Conservation (phyloP, 352 stramenopile species). For the Phytophthora pseudosyringae region DNA sequence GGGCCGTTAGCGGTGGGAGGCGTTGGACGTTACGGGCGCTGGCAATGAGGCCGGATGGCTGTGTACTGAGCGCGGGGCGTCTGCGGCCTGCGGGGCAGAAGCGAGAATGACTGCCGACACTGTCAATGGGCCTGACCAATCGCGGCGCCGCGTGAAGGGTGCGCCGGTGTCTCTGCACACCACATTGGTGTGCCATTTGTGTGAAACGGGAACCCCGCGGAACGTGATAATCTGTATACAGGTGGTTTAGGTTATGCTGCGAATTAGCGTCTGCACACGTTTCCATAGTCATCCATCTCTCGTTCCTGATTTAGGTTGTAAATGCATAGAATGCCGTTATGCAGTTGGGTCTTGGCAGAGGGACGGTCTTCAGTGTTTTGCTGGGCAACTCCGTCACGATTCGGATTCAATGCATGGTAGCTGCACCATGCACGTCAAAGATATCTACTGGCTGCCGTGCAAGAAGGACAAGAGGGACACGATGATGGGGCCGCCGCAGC, state of each 20-base stretch:
- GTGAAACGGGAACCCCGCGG: background rate
- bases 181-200: slow-evolving; percentile 3
- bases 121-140: slow-evolving; percentile 20
- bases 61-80: background rate
- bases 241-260: too few species aligned
- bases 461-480: background rate
- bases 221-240: too few species aligned
- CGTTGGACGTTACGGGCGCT: slow-evolving; percentile 22
- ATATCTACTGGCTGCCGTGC: background rate
- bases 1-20: slow-evolving; percentile 8
- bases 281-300: too few species aligned
- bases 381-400: slow-evolving; percentile 1
- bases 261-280: too few species aligned
- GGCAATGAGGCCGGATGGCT: background rate
- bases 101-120: slow-evolving; percentile 14
- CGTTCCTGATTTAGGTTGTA: too few species aligned
- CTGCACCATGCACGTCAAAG: slow-evolving; percentile 3
- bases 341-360: background rate
- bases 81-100: slow-evolving; percentile 12
- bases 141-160: background rate
- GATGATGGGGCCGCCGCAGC: too few species aligned
- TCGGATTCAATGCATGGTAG: background rate
- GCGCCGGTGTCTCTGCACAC: slow-evolving; percentile 16
- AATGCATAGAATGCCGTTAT: too few species aligned
- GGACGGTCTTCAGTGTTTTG: slow-evolving; percentile 10